phyloP scores from a whole-genome alignment of 2,329 filamentous ascomycete genomes.

The Nemania diffusa region DNA sequence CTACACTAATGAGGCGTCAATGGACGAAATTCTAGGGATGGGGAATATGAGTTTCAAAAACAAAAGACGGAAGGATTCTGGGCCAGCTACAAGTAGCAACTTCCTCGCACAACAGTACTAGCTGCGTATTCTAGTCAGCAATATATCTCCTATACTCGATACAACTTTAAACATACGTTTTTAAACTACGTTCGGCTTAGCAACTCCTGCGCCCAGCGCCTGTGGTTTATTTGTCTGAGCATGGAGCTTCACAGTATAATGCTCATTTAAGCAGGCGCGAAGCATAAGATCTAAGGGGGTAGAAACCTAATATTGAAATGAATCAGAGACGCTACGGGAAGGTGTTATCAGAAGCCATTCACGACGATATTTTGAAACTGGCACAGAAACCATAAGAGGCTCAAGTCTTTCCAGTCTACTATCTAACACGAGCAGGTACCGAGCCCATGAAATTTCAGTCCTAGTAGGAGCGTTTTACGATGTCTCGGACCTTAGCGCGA shows the following conservation, averaged over 20 bases:
- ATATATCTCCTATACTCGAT: slow-evolving; percentile 33
- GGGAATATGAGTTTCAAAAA: slow-evolving; percentile 33
- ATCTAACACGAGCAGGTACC: not conserved
- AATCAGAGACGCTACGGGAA: not conserved
- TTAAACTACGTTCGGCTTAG: too few species aligned
- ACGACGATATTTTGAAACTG: too few species aligned
- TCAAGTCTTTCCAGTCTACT: too few species aligned
- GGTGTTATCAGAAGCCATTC: not conserved
- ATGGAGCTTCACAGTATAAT: not conserved
- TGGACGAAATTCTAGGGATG: slow-evolving; percentile 38
- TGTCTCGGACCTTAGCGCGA: too few species aligned
- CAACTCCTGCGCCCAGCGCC: too few species aligned
- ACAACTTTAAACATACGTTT: not conserved
- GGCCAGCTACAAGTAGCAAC: slow-evolving; percentile 2
- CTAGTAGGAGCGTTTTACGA: too few species aligned
- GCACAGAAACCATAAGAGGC: too few species aligned
- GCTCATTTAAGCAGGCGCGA: not conserved
- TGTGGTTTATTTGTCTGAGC: not conserved
- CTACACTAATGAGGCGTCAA: slow-evolving; percentile 44
- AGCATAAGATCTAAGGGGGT: not conserved
- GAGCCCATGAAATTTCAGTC: too few species aligned
- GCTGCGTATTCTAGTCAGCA: slow-evolving; percentile 28
- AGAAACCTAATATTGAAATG: not conserved
- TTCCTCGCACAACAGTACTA: slow-evolving; percentile 3
- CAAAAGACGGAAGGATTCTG: slow-evolving; percentile 22